phyloP scores from a whole-genome alignment of 768 basidiomycete species.

The Tremella mesenterica region DNA sequence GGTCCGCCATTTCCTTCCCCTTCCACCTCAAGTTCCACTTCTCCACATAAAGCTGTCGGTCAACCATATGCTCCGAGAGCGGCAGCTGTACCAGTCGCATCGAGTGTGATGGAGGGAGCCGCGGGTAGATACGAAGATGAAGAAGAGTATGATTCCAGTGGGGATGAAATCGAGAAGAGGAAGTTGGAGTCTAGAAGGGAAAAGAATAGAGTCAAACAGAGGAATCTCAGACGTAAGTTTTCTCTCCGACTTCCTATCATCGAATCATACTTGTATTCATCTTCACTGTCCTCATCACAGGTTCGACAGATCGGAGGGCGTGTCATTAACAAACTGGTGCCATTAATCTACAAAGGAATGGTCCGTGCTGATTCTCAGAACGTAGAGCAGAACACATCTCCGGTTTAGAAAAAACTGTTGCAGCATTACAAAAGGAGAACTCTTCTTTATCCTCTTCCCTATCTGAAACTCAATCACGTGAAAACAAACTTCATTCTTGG shows the following conservation, averaged over 20 bases:
- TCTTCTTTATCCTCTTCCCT: slow-evolving; percentile 4
- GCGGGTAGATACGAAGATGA: not conserved
- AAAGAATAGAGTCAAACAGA: slow-evolving; percentile 34
- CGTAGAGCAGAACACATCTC: slow-evolving; percentile 30
- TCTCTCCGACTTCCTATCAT: not conserved
- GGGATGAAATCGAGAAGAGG: slow-evolving; percentile 14
- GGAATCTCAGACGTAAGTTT: slow-evolving; percentile 27
- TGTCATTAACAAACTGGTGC: not conserved
- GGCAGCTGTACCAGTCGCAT: not conserved
- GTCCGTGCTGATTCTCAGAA: slow-evolving; percentile 13
- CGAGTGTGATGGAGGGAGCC: not conserved
- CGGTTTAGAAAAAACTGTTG: slow-evolving; percentile 14
- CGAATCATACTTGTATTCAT: not conserved
- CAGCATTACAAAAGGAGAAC: slow-evolving; percentile 9
- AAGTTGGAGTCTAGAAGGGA: slow-evolving; percentile 27
- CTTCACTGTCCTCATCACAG: not conserved
- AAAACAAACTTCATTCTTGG: slow-evolving; percentile 14
- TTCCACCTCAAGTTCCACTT: not conserved
- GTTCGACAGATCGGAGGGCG: not conserved
- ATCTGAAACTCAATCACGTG: slow-evolving; percentile 9
- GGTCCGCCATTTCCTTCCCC: not conserved
- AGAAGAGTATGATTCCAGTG: not conserved
- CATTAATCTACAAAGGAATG: not conserved
- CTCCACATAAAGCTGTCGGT: too few species aligned
- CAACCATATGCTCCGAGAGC: not conserved